Evolutionary conservation across 768 basidiomycete species (phyloP), one percentile per base, ranked within the genome.

Genomic region (Mycena rebaudengoi): DNA sequence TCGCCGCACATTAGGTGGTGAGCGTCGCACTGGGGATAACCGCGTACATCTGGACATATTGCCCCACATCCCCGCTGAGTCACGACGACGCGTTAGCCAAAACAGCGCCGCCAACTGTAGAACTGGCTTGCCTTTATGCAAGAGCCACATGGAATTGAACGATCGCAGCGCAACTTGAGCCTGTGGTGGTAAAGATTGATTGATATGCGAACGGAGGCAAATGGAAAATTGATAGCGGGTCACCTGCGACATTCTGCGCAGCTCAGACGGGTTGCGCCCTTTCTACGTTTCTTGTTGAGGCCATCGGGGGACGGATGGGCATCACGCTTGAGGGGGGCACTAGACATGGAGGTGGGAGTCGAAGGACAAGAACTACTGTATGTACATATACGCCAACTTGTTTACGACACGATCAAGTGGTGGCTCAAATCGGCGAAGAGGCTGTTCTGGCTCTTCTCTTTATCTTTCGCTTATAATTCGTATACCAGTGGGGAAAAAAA

Each of bases 161-260:
- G 85, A 80, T 94, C 91, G 75, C 92, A 94, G 20, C 88, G 83
- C 62, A 91, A 76, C 74, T 91, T 91, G 37, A 91, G 75, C 66
- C 90, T 90, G 35, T 29, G 53, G 33, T 35, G 52, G 26, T 58
- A 28, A 39, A 43, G 28, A 67, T 62, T 33, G n/a, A n/a, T 52
- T 54, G 55, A 45, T 40, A 39, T 48, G 28, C n/a, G 30, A 54
- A 63, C 35, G 46, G 25, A 64, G 61, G 60, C 33, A 65, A 45
- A 44, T 32, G 45, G 51, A 20, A 25, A 20, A 25, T 44, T 21
- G 46, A 56, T 57, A 58, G 46, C 64, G 69, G 40, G 63, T n/a
- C n/a, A 89, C 91, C 91, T 85, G 73, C 91, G 83, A 71, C 91
- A 94, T 68, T 94, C 91, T 25, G 91, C 91, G 70, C 91, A 93